Evolutionary conservation across 1,284 basidiomycete genomes (phyloP), one percentile per base, ranked within the genome.

Genomic region (Ustilago cynodontis): DNA sequence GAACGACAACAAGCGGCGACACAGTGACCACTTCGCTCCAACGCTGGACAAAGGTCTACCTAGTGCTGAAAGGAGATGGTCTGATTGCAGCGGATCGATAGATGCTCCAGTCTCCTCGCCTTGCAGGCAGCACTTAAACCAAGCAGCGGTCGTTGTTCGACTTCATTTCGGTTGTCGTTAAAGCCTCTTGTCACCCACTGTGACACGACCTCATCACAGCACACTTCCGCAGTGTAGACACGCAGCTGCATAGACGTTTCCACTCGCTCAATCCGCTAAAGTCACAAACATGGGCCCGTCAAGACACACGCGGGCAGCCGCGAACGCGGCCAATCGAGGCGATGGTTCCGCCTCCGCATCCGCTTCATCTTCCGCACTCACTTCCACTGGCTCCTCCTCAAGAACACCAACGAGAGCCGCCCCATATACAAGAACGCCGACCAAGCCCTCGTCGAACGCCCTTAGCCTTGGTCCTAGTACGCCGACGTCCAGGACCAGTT

Each of bases 381-480:
- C 49, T 28, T 57, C 28, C 16, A 16, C 50, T 9, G 39, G 65
- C 26, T 8, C 52, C 28, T 54, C 52, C n/a, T 58, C 70, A 56
- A 72, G 43, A 49, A 68, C 69, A 53, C 63, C 70, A 43, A 65
- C 60, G 26, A 29, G 75, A 43, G 57, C 64, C 8, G 71, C 75
- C 0, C 75, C 71, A 9, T 77, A 77, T 45, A 43, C 67, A 18
- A 51, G 71, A 16, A 77, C 75, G 31, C 71, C 75, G 3, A 71
- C 67, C 1, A 77, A 77, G 31, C 55, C 66, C 1, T 62, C 74
- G 2, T 24, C 59, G n/a, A 57, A 50, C 45, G 51, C 54, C 11
- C 24, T 66, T 13, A 24, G 56, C 31, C 41, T 43, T 43, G 75
- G 59, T 28, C 71, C 65, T 14, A 60, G 59, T 50, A 70, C 75